phyloP scores from a whole-genome alignment of 2,329 filamentous ascomycete genomes.

The Trichoderma lentiforme region DNA sequence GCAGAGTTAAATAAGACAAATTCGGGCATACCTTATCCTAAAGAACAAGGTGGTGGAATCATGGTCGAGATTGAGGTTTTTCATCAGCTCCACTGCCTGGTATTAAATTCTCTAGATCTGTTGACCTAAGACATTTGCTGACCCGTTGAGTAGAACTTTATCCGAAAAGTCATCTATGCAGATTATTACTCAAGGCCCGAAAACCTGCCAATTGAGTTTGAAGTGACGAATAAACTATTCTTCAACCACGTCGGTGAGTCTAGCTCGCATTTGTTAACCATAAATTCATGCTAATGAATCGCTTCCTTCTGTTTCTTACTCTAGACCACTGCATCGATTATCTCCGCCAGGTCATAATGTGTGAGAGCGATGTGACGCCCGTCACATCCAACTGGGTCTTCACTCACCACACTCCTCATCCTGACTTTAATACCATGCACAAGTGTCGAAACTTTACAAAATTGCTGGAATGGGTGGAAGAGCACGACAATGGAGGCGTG shows the following conservation, averaged over 20 bases:
- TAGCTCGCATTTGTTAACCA: rapidly evolving
- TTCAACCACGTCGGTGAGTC: background rate
- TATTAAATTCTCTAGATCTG: background rate
- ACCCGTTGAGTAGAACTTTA: background rate
- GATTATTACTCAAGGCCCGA: background rate
- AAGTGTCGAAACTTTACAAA: background rate
- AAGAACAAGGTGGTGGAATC: background rate
- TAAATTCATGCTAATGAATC: background rate
- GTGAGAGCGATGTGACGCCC: background rate
- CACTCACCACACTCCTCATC: background rate
- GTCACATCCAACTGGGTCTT: background rate
- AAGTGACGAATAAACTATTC: background rate
- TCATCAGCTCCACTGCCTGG: background rate
- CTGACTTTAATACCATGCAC: background rate
- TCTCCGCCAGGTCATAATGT: background rate
- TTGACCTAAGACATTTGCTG: background rate
- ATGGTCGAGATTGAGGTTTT: background rate
- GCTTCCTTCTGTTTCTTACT: background rate
- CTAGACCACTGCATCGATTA: background rate
- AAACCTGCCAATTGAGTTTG: background rate
- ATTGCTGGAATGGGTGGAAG: background rate
- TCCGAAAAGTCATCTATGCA: background rate
- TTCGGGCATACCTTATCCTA: background rate
- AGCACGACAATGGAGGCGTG: background rate
- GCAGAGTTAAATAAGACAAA: background rate